Evolutionary conservation across 257 asterid genomes (phyloP).

Genomic region (Nicotiana obtusifolia): DNA sequence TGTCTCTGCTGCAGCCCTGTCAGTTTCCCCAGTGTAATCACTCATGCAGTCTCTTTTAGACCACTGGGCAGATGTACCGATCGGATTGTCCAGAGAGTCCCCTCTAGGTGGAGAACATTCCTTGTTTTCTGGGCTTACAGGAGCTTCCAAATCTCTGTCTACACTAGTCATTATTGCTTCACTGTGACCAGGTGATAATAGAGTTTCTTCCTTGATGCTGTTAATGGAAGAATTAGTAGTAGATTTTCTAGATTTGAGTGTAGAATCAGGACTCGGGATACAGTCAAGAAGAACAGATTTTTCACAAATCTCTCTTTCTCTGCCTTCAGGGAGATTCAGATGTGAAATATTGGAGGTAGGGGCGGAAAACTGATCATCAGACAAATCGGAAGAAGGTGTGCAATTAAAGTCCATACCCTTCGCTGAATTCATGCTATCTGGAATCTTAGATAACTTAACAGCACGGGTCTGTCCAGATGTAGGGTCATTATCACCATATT

Average conservation of each 20-base stretch:
- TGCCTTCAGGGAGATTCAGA: slow-evolving; percentile 1
- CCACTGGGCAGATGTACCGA: slow-evolving; percentile 15
- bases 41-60: slow-evolving; percentile 11
- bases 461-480: slow-evolving; percentile 4
- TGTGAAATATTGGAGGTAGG: not conserved
- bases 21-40: slow-evolving; percentile 16
- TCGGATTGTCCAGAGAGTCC: slow-evolving; percentile 33
- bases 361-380: slow-evolving; percentile 13
- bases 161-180: slow-evolving; percentile 3
- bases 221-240: slow-evolving; percentile 19
- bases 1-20: slow-evolving; percentile 48
- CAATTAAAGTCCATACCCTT: slow-evolving; percentile 37
- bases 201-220: slow-evolving; percentile 16
- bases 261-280: slow-evolving; percentile 8
- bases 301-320: slow-evolving; percentile 3
- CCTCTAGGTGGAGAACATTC: slow-evolving; percentile 56
- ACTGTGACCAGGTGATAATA: not conserved
- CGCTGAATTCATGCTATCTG: slow-evolving; percentile 16
- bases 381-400: slow-evolving; percentile 21
- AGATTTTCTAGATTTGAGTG: slow-evolving; percentile 1
- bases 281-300: slow-evolving; percentile 5
- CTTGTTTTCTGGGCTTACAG: slow-evolving; percentile 50
- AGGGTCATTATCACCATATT: slow-evolving; percentile 2
- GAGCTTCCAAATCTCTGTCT: slow-evolving; percentile 32
- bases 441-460: slow-evolving; percentile 16